Conservation (phyloP, 1,284 basidiomycete species). For the Puccinia horiana region DNA sequence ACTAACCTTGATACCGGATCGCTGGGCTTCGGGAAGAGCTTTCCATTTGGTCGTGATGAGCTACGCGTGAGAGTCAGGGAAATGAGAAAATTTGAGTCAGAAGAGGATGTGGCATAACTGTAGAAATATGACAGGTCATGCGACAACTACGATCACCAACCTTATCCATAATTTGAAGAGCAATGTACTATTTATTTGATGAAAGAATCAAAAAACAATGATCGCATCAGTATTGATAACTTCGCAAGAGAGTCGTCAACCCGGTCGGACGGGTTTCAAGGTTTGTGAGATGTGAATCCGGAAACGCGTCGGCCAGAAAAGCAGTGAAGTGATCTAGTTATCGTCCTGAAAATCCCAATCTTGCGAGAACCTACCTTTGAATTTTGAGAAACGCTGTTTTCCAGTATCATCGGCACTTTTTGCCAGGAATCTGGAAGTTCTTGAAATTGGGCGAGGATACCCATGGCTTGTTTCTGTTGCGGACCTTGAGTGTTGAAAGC, state of each 20-base stretch:
- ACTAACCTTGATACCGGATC: conserved; percentile 62
- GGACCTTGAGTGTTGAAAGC: conserved; percentile 78
- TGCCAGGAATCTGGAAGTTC: conserved; percentile 99
- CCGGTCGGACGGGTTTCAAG: background rate
- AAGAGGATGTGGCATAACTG: background rate
- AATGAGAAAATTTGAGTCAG: conserved; percentile 1
- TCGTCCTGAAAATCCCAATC: background rate
- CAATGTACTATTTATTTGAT: conserved; percentile 64
- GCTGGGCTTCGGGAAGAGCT: conserved; percentile 87
- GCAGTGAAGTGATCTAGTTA: background rate
- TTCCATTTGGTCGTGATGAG: conserved; percentile 95
- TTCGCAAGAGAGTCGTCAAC: background rate
- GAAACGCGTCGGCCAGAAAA: background rate
- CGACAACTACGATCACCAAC: background rate
- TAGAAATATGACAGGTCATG: background rate
- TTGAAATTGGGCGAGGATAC: conserved; percentile 85
- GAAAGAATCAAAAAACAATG: background rate
- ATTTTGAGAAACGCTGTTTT: conserved; percentile 79
- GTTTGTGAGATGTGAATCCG: background rate
- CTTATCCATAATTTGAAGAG: conserved; percentile 86
- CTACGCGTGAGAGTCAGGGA: conserved; percentile 57
- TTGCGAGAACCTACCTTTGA: conserved; percentile 71
- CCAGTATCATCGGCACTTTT: conserved; percentile 89
- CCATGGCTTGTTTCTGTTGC: conserved; percentile 58
- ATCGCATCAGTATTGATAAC: conserved; percentile 30